Evolutionary conservation across 495 filamentous ascomycete genomes (phyloP).

Genomic region (Penicillium bovifimosum): DNA sequence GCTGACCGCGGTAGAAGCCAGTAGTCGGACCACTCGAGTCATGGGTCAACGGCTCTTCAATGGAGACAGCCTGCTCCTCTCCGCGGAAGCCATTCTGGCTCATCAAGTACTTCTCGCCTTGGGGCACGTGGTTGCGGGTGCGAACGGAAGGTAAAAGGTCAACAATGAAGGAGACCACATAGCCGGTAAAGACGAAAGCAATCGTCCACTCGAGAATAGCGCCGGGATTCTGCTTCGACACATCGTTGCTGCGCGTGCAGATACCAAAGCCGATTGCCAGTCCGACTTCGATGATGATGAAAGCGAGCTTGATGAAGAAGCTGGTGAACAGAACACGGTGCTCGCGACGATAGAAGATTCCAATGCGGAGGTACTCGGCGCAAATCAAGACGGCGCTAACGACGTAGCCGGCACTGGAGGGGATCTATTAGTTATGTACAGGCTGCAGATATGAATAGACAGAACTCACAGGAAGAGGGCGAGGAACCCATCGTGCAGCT

Average conservation of each 20-base stretch:
- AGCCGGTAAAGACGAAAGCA: constrained; percentile 85
- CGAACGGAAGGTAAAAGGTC: constrained; percentile 78
- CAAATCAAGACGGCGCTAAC: constrained; percentile 80
- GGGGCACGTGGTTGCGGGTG: constrained; percentile 49
- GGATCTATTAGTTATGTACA: constrained; percentile 1
- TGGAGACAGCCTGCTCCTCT: constrained; percentile 12
- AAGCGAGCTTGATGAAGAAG: constrained; percentile 76
- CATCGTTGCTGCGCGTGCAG: constrained; percentile 28
- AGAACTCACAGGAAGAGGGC: constrained; percentile 69
- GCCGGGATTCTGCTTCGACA: constrained; percentile 44
- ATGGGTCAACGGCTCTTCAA: constrained; percentile 36
- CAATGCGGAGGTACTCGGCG: constrained; percentile 80
- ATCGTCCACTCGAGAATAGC: constrained; percentile 77
- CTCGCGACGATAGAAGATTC: constrained; percentile 62
- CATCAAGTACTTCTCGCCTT: constrained; percentile 39
- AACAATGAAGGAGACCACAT: constrained; percentile 80
- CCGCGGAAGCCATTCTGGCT: constrained; percentile 4
- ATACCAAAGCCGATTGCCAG: constrained; percentile 64
- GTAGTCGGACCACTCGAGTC: constrained; percentile 33
- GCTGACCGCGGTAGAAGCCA: constrained; percentile 28
- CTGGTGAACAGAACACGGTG: constrained; percentile 65
- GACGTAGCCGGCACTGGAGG: constrained; percentile 49
- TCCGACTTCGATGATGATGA: constrained; percentile 71
- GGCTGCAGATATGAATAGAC: background rate
- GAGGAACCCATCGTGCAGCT: constrained; percentile 71